These are phyloP conservation scores for Melaleuca alternifolia DNA, from an alignment of 345 rosid genomes.

Conservation along the genomic window DNA sequence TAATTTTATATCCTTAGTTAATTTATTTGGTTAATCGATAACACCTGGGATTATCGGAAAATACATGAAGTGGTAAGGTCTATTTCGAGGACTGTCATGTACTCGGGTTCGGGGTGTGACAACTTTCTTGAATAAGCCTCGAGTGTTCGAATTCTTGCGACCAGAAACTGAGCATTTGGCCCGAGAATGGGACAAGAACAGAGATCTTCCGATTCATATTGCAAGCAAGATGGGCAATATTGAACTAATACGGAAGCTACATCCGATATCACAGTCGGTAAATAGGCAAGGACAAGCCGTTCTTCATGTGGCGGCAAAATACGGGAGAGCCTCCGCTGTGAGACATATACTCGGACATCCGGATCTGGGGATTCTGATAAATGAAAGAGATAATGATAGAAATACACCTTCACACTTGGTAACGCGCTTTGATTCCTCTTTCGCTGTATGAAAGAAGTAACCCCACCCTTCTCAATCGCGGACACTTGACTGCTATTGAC, in stretches of 20 bases:
- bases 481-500: too few relatives aligned
- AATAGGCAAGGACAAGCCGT: neutral
- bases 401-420: neutral
- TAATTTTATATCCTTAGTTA: too few relatives aligned
- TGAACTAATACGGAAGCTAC: neutral
- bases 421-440: neutral
- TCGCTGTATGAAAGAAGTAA: fast-evolving
- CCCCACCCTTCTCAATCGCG: too few relatives aligned
- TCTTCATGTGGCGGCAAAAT: neutral
- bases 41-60: too few relatives aligned
- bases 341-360: neutral
- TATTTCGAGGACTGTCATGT: too few relatives aligned
- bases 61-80: too few relatives aligned
- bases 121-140: fast-evolving
- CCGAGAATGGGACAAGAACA: fast-evolving
- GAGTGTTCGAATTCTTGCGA: neutral
- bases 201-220: neutral
- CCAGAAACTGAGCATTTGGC: neutral
- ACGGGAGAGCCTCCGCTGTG: fast-evolving
- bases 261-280: neutral
- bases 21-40: too few relatives aligned
- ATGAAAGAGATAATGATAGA: neutral
- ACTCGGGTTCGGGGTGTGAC: too few relatives aligned
- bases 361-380: neutral
- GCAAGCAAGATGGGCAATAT: neutral